phyloP scores from a whole-genome alignment of 306 rosid species.

The Biancaea sappan region DNA sequence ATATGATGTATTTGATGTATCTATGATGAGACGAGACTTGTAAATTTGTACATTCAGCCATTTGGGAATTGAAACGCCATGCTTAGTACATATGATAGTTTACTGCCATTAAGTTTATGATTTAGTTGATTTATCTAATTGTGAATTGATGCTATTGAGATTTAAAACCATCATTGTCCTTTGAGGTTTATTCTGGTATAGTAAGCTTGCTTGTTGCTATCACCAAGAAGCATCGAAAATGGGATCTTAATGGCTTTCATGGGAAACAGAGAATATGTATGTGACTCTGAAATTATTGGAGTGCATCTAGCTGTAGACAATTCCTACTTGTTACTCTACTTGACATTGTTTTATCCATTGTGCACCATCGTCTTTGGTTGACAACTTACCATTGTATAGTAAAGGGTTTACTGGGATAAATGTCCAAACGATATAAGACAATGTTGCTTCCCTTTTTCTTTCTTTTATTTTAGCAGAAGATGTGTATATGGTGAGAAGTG shows the following conservation, averaged over 20 bases:
- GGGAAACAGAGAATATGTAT: neutral
- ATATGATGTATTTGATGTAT: constrained; percentile 2
- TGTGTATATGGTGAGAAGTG: neutral
- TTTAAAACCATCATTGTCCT: neutral
- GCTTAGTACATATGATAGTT: neutral
- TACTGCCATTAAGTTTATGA: neutral
- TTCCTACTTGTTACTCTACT: neutral
- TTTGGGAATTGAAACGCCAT: neutral
- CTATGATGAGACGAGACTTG: neutral
- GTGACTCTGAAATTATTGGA: neutral
- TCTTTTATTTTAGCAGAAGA: too few species aligned
- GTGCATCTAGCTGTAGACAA: neutral
- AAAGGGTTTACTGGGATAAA: neutral
- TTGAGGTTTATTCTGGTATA: too few species aligned
- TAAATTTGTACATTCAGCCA: neutral
- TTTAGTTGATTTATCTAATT: neutral
- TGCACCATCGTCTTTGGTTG: constrained; percentile 11
- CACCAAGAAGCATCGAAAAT: neutral
- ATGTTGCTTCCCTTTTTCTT: neutral
- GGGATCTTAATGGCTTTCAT: neutral
- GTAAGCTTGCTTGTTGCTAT: too few species aligned
- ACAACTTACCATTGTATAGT: constrained; percentile 5
- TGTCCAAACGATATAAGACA: neutral
- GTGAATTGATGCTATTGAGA: neutral
- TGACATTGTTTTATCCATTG: neutral